phyloP scores from a whole-genome alignment of 495 filamentous ascomycete genomes.

The Xylaria venustula region DNA sequence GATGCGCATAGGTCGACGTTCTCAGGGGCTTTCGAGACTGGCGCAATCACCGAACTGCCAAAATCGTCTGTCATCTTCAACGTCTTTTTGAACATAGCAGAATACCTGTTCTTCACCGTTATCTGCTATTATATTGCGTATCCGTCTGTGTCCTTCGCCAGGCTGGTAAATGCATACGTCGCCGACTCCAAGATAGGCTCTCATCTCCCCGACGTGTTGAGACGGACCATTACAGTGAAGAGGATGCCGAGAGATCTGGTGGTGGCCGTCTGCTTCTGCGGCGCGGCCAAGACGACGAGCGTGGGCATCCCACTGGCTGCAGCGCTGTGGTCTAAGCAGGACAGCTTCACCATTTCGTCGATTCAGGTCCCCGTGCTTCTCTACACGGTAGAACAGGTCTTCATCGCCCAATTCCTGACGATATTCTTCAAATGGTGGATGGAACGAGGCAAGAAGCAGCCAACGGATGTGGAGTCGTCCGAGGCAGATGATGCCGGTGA shows the following conservation, averaged over 20 bases:
- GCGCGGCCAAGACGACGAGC: constrained; percentile 56
- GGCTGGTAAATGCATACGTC: constrained; percentile 21
- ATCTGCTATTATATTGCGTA: constrained; percentile 48
- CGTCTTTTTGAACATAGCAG: constrained; percentile 50
- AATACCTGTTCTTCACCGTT: constrained; percentile 51
- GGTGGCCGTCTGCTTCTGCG: constrained; percentile 57
- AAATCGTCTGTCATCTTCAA: constrained; percentile 50
- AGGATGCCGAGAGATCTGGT: constrained; percentile 47
- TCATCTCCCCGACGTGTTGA: constrained; percentile 18
- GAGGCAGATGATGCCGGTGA: constrained; percentile 11
- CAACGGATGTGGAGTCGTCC: constrained; percentile 16
- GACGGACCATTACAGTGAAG: constrained; percentile 28
- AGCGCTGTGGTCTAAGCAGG: constrained; percentile 53
- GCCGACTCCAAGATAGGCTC: constrained; percentile 18
- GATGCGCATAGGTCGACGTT: constrained; percentile 46
- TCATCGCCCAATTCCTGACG: constrained; percentile 54
- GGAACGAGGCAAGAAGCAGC: constrained; percentile 27
- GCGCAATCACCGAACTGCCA: constrained; percentile 47
- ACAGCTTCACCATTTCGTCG: constrained; percentile 49
- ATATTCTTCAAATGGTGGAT: constrained; percentile 52
- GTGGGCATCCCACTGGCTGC: constrained; percentile 53
- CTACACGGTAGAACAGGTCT: constrained; percentile 58
- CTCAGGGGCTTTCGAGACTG: constrained; percentile 54
- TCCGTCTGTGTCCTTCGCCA: constrained; percentile 31
- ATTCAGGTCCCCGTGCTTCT: constrained; percentile 54